Evolutionary conservation across 2,329 filamentous ascomycete genomes (phyloP).

Genomic region (Fusarium pilosicola): DNA sequence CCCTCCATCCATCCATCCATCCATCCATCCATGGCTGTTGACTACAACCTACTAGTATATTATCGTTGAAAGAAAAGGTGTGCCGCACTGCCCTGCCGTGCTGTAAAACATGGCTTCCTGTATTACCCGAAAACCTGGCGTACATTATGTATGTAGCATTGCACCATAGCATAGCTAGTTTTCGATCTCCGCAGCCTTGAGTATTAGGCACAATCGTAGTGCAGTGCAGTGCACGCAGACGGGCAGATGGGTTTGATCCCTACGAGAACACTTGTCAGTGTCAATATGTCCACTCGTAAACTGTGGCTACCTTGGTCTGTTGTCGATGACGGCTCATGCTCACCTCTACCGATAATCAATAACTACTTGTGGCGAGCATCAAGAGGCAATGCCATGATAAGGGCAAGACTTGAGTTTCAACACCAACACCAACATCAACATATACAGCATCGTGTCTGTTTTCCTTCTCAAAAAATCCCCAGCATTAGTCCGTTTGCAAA

Average conservation of each 20-base stretch:
- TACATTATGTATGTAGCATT: neutral
- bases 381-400: neutral
- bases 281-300: neutral
- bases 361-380: neutral
- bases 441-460: neutral
- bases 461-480: neutral
- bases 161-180: neutral
- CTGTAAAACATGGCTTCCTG: conserved; percentile 2
- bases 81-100: neutral
- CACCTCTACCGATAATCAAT: neutral
- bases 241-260: neutral
- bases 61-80: conserved; percentile 1
- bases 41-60: neutral
- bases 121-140: conserved; percentile 1
- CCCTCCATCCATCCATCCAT: neutral
- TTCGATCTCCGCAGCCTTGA: neutral
- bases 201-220: neutral
- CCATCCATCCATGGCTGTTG: neutral
- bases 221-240: neutral
- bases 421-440: neutral
- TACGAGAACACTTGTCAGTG: neutral
- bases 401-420: neutral
- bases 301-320: neutral
- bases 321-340: neutral
- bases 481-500: conserved; percentile 8